phyloP scores from a whole-genome alignment of 768 basidiomycete genomes.

The Trametes cinnabarina region DNA sequence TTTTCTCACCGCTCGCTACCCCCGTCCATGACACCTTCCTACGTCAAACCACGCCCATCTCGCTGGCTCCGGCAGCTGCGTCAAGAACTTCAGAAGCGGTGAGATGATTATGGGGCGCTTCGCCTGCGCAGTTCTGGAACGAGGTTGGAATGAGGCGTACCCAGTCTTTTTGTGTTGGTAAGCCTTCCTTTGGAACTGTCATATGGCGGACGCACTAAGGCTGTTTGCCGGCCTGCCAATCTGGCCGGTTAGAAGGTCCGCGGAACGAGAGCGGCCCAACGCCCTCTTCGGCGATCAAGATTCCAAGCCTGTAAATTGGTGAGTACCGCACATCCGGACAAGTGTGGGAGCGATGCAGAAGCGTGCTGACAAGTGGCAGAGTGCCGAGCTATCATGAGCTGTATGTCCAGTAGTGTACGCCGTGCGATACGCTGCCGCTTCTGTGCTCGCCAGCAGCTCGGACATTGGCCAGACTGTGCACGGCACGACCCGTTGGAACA shows the following conservation, averaged over 20 bases:
- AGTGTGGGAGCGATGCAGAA: slow-evolving; percentile 6
- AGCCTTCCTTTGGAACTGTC: slow-evolving; percentile 3
- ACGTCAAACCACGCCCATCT: slow-evolving; percentile 4
- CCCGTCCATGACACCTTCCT: not conserved
- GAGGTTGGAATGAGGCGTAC: slow-evolving; percentile 12
- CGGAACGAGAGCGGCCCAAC: slow-evolving; percentile 7
- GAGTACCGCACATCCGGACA: slow-evolving; percentile 14
- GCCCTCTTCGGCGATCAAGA: slow-evolving; percentile 21
- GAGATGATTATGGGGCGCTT: slow-evolving; percentile 14
- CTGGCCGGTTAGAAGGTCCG: slow-evolving; percentile 3
- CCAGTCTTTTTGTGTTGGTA: slow-evolving; percentile 10
- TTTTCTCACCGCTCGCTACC: slow-evolving; percentile 6
- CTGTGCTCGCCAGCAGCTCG: not conserved
- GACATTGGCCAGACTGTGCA: too few relatives aligned
- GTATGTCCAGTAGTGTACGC: too few relatives aligned
- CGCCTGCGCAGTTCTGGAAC: slow-evolving; percentile 8
- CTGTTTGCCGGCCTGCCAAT: slow-evolving; percentile 8
- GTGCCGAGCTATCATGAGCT: not conserved
- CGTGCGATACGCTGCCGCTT: too few relatives aligned
- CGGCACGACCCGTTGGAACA: not conserved
- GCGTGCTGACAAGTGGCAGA: not conserved
- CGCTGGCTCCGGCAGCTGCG: slow-evolving; percentile 12
- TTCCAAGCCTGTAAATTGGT: slow-evolving; percentile 17
- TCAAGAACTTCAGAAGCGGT: not conserved
- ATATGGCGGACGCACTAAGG: slow-evolving; percentile 9